Conservation (phyloP, 208 protist genomes). For the Trypanosoma cruzi region DNA sequence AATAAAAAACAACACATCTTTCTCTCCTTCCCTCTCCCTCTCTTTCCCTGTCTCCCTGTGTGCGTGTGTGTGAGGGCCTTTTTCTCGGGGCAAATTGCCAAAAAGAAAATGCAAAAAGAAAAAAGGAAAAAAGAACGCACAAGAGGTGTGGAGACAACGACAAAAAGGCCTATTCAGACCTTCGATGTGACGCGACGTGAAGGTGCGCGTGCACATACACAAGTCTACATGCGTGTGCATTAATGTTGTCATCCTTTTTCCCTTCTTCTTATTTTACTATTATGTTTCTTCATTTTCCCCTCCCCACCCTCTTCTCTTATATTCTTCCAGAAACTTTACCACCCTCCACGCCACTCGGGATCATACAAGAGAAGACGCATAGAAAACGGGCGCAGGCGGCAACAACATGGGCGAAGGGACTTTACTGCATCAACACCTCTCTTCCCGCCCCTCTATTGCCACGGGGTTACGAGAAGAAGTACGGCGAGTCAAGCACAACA, state of each 20-base stretch:
- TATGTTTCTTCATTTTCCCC: conserved; percentile 1
- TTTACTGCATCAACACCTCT: neutral
- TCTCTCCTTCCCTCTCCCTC: no score
- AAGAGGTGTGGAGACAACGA: neutral
- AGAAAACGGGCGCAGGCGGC: no score
- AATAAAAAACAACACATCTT: no score
- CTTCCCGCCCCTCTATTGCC: neutral
- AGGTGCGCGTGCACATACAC: neutral
- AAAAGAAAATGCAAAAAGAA: no score
- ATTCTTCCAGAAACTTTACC: no score
- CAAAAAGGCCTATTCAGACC: neutral
- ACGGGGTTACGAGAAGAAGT: conserved; percentile 89
- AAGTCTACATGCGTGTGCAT: neutral
- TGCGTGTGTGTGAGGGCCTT: neutral
- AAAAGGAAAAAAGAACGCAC: neutral
- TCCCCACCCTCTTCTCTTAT: neutral
- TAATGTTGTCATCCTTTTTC: neutral
- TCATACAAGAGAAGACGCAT: no score
- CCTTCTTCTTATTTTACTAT: no score
- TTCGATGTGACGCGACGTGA: neutral
- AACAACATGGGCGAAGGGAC: no score
- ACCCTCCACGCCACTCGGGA: no score
- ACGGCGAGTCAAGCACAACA: conserved; percentile 86
- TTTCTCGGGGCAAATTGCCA: neutral
- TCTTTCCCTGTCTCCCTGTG: no score